Percentiles rank a stretch among this genome's conserved stretches.
Evolutionary conservation across 768 basidiomycete genomes (phyloP).

Genomic region (Royoungia palumana): DNA sequence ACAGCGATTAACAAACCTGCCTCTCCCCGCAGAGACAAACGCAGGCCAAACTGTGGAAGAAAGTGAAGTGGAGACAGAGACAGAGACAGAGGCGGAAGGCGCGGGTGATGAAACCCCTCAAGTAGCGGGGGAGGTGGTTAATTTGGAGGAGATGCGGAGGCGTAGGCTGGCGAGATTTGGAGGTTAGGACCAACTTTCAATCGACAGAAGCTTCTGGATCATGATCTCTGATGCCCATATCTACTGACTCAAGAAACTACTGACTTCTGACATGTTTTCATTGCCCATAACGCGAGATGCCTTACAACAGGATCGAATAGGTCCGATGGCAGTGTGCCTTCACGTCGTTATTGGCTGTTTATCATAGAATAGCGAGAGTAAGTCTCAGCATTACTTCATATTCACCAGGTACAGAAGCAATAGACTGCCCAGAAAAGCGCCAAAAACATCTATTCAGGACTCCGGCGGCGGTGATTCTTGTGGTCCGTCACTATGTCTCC

Average conservation of each 20-base stretch:
- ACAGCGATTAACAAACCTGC: conserved; percentile 15
- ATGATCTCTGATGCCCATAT: neutral
- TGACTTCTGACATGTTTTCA: neutral
- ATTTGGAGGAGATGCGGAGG: conserved; percentile 64
- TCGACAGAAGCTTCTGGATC: neutral
- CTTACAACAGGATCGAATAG: neutral
- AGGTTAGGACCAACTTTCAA: conserved; percentile 25
- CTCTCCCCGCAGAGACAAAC: neutral
- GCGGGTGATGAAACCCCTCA: conserved; percentile 1
- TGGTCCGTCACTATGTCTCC: conserved; percentile 34
- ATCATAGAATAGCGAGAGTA: too few species aligned
- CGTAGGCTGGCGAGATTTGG: conserved; percentile 66
- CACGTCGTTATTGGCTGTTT: too few species aligned
- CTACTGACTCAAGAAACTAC: neutral
- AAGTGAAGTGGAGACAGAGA: conserved; percentile 34
- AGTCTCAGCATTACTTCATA: neutral
- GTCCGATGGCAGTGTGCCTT: too few species aligned
- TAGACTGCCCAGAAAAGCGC: neutral
- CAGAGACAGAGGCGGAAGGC: conserved; percentile 32
- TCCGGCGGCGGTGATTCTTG: conserved; percentile 19
- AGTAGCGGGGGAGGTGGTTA: conserved; percentile 36
- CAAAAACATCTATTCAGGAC: conserved; percentile 6
- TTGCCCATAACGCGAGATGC: neutral
- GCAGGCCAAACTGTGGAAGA: conserved; percentile 14
- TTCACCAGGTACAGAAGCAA: neutral